These are phyloP conservation scores for Thalassiosira profunda DNA, from an alignment of 108 stramenopile species.

Conservation along the genomic window DNA sequence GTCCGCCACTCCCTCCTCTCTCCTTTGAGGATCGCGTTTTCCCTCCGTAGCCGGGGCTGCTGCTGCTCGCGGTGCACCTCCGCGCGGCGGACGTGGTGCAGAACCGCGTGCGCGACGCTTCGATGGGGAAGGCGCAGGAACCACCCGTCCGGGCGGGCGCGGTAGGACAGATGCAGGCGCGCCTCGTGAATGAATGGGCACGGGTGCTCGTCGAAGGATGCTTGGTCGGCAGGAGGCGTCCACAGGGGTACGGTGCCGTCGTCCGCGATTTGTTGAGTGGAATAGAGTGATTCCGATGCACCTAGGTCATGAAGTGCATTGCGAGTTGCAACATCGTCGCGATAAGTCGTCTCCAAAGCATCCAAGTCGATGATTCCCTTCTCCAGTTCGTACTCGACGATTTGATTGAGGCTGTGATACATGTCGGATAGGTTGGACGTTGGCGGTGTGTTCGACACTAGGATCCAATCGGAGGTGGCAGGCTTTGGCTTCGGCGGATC, in stretches of 20 bases:
- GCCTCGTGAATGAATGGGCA: slow-evolving; percentile 27
- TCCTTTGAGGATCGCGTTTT: not conserved
- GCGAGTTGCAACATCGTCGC: not conserved
- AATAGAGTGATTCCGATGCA: slow-evolving; percentile 21
- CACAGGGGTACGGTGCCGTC: slow-evolving; percentile 15
- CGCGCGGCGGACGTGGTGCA: slow-evolving; percentile 20
- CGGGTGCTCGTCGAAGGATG: not conserved
- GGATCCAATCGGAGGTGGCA: slow-evolving; percentile 40
- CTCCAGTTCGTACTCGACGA: slow-evolving; percentile 33
- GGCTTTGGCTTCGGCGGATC: not conserved
- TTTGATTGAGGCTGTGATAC: slow-evolving; percentile 24
- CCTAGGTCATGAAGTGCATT: slow-evolving; percentile 10
- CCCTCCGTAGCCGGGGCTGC: not conserved
- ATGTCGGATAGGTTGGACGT: slow-evolving; percentile 47
- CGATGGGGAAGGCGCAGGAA: slow-evolving; percentile 37
- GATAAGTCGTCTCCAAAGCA: not conserved
- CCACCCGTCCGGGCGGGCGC: slow-evolving; percentile 39
- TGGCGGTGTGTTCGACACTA: slow-evolving; percentile 35
- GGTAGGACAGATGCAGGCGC: slow-evolving; percentile 36
- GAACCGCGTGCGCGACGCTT: slow-evolving; percentile 45
- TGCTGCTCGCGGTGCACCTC: not conserved
- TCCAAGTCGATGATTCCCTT: slow-evolving; percentile 51
- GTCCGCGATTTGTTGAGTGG: slow-evolving; percentile 12
- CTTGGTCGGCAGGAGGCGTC: not conserved
- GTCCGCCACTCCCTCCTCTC: slow-evolving; percentile 24